These are phyloP conservation scores for Penicillium coffeae DNA, from an alignment of 495 filamentous ascomycete genomes.

Conservation along the genomic window DNA sequence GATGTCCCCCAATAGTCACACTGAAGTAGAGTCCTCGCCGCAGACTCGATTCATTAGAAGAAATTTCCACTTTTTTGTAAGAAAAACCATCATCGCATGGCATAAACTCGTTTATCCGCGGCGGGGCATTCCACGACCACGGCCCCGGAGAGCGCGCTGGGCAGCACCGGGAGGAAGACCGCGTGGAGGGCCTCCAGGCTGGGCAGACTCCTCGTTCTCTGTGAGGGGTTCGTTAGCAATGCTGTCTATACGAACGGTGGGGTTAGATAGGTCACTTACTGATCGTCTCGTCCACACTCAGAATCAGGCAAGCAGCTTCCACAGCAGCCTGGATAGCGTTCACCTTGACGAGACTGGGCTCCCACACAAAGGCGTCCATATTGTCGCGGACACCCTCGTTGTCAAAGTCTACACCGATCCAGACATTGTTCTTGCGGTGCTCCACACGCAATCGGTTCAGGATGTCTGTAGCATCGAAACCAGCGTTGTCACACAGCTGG, in stretches of 20 bases:
- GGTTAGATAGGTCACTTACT: slow-evolving; percentile 43
- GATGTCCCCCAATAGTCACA: slow-evolving; percentile 13
- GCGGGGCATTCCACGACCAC: slow-evolving; percentile 85
- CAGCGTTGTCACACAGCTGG: slow-evolving; percentile 96
- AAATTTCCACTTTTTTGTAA: slow-evolving; percentile 15
- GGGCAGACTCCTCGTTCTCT: slow-evolving; percentile 84
- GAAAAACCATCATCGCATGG: slow-evolving; percentile 20
- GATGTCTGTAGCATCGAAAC: slow-evolving; percentile 97
- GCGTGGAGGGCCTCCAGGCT: slow-evolving; percentile 71
- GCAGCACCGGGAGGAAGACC: slow-evolving; percentile 88
- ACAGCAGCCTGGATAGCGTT: slow-evolving; percentile 96
- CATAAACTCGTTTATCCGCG: slow-evolving; percentile 31
- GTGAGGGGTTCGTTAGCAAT: slow-evolving; percentile 19
- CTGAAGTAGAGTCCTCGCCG: slow-evolving; percentile 7
- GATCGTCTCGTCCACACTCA: slow-evolving; percentile 97
- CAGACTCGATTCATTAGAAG: slow-evolving; percentile 16
- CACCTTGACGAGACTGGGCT: slow-evolving; percentile 91
- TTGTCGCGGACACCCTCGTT: slow-evolving; percentile 91
- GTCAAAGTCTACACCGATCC: slow-evolving; percentile 94
- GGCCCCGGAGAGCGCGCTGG: slow-evolving; percentile 78
- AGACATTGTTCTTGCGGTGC: slow-evolving; percentile 83
- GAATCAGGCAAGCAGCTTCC: slow-evolving; percentile 89
- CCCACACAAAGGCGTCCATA: slow-evolving; percentile 93
- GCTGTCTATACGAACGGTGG: no score
- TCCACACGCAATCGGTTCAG: slow-evolving; percentile 91